Conservation (phyloP, 495 filamentous ascomycete genomes). For the Penicillium malachiteum region DNA sequence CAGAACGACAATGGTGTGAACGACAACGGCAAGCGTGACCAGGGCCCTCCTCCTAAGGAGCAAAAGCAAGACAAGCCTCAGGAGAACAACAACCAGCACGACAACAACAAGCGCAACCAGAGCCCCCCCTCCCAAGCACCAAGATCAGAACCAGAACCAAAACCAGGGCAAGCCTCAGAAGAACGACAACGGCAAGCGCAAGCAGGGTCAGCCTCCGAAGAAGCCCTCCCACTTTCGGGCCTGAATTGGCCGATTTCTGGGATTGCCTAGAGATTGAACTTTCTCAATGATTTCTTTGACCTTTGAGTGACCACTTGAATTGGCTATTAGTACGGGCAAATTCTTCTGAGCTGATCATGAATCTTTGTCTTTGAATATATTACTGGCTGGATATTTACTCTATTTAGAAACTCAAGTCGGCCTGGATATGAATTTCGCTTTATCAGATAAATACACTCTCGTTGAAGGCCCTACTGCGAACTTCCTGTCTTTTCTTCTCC, state of each 20-base stretch:
- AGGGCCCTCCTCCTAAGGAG: not conserved
- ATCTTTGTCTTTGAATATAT: no score
- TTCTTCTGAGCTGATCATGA: no score
- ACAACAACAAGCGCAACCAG: not conserved
- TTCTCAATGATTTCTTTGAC: not conserved
- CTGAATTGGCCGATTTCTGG: conserved; percentile 4
- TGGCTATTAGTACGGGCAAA: no score
- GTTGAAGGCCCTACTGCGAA: no score
- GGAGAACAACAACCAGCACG: not conserved
- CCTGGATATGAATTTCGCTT: no score
- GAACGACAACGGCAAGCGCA: not conserved
- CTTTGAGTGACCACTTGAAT: not conserved
- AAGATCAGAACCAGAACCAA: not conserved
- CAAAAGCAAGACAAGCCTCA: not conserved
- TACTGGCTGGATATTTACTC: no score
- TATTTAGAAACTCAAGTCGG: no score
- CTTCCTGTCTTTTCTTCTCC: no score
- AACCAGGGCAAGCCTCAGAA: not conserved
- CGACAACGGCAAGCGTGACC: no score
- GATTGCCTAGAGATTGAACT: conserved; percentile 7
- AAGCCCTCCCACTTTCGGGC: not conserved
- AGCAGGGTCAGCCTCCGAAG: not conserved
- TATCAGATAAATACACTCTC: no score
- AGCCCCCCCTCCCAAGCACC: not conserved
- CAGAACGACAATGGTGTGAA: no score